Evolutionary conservation across 768 basidiomycete genomes (phyloP).

Genomic region (Hysterangium stoloniferum): DNA sequence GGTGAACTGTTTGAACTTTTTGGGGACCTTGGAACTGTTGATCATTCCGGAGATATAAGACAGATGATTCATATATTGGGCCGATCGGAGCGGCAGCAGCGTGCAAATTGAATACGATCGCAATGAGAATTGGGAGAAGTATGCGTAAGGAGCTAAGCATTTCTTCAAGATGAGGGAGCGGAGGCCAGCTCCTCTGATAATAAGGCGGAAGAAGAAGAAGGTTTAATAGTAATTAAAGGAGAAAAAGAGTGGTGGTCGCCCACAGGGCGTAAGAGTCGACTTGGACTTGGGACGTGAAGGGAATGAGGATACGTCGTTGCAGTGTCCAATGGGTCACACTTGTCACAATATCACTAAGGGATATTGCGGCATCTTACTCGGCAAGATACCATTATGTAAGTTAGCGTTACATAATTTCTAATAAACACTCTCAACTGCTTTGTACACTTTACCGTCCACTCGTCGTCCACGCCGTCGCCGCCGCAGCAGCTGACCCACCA

Average conservation of each 20-base stretch:
- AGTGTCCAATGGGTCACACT: conserved; percentile 2
- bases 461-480: conserved; percentile 38
- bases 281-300: conserved; percentile 33
- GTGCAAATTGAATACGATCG: conserved; percentile 1
- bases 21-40: conserved; percentile 23
- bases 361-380: not conserved
- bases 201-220: conserved; percentile 4
- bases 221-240: conserved; percentile 14
- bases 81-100: conserved; percentile 1
- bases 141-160: not conserved
- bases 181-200: conserved; percentile 13
- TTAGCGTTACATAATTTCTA: conserved; percentile 5
- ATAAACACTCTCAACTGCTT: conserved; percentile 64
- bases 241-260: conserved; percentile 39
- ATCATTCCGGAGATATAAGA: conserved; percentile 1
- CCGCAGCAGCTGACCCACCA: conserved; percentile 40
- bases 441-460: conserved; percentile 70
- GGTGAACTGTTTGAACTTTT: conserved; percentile 36
- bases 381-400: not conserved
- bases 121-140: conserved; percentile 20
- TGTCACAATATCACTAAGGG: conserved; percentile 4
- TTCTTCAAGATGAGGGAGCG: conserved; percentile 1
- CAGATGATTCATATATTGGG: not conserved
- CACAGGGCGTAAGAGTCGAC: conserved; percentile 33
- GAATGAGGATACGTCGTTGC: conserved; percentile 8